phyloP scores from a whole-genome alignment of 2,329 filamentous ascomycete species.

The Alternaria metachromatica region DNA sequence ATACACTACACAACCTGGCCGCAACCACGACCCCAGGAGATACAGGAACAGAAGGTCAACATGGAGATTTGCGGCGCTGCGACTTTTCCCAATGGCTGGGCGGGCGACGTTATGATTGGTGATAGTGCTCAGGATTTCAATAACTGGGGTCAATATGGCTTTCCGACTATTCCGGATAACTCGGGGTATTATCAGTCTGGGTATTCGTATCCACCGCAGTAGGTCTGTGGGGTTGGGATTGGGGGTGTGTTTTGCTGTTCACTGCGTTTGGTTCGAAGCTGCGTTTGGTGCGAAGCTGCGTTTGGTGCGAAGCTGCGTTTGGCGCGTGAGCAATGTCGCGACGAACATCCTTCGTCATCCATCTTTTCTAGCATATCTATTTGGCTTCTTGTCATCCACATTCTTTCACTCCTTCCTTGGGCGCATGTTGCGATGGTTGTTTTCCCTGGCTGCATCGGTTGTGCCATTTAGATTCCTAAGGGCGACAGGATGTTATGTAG shows the following conservation, averaged over 20 bases:
- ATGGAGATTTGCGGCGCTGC: conserved; percentile 3
- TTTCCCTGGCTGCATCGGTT: not conserved
- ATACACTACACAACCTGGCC: not conserved
- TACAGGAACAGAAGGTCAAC: not conserved
- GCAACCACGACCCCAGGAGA: not conserved
- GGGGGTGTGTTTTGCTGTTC: no score
- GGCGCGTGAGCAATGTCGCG: not conserved
- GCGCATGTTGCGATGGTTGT: not conserved
- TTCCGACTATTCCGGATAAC: not conserved
- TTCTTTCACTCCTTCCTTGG: not conserved
- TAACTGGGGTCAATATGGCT: not conserved
- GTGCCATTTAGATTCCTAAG: not conserved
- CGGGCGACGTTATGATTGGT: not conserved
- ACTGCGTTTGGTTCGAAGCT: fast-evolving
- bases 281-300: not conserved
- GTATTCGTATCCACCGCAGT: not conserved
- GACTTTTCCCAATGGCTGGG: conserved; percentile 1
- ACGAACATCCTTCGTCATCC: not conserved
- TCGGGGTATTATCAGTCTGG: not conserved
- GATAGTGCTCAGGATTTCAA: not conserved
- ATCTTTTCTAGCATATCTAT: not conserved
- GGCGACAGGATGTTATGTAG: not conserved
- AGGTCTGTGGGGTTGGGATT: not conserved
- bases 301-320: not conserved
- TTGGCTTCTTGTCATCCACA: not conserved